Percentiles rank a stretch among this genome's conserved stretches.
phyloP scores from a whole-genome alignment of 139 green algal genomes.

The Chlorella sp. region DNA sequence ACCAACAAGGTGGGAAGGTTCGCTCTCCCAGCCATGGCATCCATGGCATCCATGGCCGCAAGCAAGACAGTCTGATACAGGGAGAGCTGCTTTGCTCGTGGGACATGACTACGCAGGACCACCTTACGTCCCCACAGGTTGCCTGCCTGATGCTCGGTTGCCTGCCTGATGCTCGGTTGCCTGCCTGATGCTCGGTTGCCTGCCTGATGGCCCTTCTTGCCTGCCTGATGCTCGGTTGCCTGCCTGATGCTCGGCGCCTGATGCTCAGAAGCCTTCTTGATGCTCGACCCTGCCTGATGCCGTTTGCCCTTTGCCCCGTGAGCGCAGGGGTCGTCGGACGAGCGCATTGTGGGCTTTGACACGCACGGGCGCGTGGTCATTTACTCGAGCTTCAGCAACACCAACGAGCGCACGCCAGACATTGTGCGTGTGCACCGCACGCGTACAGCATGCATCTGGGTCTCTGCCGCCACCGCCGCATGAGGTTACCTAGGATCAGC shows the following conservation, averaged over 20 bases:
- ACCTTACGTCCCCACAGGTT: too few species aligned
- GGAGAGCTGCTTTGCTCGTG: too few species aligned
- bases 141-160: too few species aligned
- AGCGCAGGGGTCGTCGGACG: background rate
- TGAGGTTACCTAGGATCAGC: too few species aligned
- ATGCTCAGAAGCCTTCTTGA: background rate
- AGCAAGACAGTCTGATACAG: too few species aligned
- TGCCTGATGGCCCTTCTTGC: background rate
- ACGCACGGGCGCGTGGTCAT: slow-evolving; percentile 10
- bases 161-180: background rate
- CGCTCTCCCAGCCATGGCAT: background rate
- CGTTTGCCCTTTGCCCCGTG: background rate
- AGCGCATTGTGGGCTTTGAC: slow-evolving; percentile 12
- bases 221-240: background rate
- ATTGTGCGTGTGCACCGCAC: background rate
- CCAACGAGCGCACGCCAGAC: slow-evolving; percentile 3
- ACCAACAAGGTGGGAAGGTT: slow-evolving; percentile 5
- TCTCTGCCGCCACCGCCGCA: too few species aligned
- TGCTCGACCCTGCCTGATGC: background rate
- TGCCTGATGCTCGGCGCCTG: background rate
- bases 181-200: background rate
- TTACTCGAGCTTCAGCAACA: slow-evolving; percentile 9
- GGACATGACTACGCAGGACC: too few species aligned
- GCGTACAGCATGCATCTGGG: background rate
- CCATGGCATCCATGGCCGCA: too few species aligned